phyloP scores from a whole-genome alignment of 768 basidiomycete genomes.

The Sporobolomyces pararoseus region DNA sequence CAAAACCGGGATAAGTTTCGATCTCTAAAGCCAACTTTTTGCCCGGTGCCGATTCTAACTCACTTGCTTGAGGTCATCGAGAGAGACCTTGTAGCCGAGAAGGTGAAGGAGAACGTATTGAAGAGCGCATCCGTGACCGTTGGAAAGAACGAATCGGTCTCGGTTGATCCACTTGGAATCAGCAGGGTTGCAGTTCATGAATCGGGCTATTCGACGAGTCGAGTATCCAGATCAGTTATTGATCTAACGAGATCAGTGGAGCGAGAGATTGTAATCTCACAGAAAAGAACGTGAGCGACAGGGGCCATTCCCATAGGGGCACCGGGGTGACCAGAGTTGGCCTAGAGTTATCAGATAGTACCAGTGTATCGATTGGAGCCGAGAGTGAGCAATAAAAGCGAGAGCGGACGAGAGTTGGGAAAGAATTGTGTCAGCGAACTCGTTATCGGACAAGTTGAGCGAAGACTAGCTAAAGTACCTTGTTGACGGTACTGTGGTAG shows the following conservation, averaged over 20 bases:
- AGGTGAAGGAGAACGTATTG: conserved; percentile 91
- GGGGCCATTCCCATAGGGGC: conserved; percentile 94
- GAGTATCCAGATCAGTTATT: too few species aligned
- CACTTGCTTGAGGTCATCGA: conserved; percentile 79
- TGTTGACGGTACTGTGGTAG: conserved; percentile 42
- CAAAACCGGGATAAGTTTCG: not conserved
- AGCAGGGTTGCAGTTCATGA: conserved; percentile 82
- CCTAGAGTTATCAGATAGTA: conserved; percentile 54
- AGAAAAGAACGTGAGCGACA: conserved; percentile 72
- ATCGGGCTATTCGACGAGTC: conserved; percentile 53
- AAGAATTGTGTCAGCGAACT: conserved; percentile 6
- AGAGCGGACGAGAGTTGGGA: not conserved
- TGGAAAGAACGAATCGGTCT: conserved; percentile 93
- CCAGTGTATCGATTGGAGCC: not conserved
- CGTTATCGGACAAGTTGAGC: too few species aligned
- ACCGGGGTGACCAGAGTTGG: conserved; percentile 88
- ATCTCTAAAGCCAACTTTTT: not conserved
- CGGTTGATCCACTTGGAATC: conserved; percentile 92
- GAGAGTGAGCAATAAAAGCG: too few species aligned
- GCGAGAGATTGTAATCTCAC: conserved; percentile 46
- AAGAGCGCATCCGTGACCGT: conserved; percentile 84
- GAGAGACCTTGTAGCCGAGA: conserved; percentile 80
- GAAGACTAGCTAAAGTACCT: conserved; percentile 13
- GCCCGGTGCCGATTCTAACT: conserved; percentile 7
- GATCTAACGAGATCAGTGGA: too few species aligned